Conservation (phyloP, 371 early-diverging fungal genomes). For the Apophysomyces variabilis region DNA sequence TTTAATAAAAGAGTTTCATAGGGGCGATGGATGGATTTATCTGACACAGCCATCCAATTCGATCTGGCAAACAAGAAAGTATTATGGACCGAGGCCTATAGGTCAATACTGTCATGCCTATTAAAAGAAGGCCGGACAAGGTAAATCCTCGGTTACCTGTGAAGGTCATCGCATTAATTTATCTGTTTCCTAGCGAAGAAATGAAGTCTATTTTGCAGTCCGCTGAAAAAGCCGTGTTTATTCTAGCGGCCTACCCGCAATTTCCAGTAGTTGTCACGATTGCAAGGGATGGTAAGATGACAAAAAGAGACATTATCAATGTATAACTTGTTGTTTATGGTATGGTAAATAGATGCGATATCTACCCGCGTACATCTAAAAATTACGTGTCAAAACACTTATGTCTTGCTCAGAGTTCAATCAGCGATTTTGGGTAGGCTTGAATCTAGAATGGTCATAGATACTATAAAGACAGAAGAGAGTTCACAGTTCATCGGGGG, state of each 20-base stretch:
- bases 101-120: background rate
- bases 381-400: background rate
- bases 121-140: slow-evolving; percentile 6
- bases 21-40: background rate
- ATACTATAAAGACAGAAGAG: background rate
- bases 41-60: background rate
- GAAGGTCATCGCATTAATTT: background rate
- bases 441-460: background rate
- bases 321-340: too few relatives aligned
- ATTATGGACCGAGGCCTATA: background rate
- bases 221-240: background rate
- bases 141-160: background rate
- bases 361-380: background rate
- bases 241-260: background rate
- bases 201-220: background rate
- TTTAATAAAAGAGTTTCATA: background rate
- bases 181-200: background rate
- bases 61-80: background rate
- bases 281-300: background rate
- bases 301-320: too few relatives aligned
- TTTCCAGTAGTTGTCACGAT: background rate
- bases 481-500: background rate
- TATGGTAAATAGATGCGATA: too few relatives aligned
- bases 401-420: background rate
- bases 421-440: background rate